These are phyloP conservation scores for Salisapilia sapeloensis DNA, from an alignment of 352 stramenopile species.

Conservation along the genomic window DNA sequence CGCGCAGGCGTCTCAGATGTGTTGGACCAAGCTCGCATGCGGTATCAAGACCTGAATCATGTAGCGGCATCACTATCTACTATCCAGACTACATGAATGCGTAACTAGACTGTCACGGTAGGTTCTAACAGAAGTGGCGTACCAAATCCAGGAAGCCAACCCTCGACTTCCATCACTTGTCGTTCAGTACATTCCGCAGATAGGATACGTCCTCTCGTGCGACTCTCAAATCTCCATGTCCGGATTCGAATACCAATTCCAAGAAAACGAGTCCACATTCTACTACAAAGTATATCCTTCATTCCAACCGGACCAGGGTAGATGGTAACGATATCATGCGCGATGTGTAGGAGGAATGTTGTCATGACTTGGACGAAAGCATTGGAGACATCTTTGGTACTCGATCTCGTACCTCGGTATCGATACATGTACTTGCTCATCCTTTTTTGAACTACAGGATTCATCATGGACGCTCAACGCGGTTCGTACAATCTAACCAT, in stretches of 20 bases:
- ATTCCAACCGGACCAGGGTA: neutral
- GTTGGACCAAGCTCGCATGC: slow-evolving; percentile 41
- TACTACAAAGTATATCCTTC: slow-evolving; percentile 57
- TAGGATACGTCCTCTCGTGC: slow-evolving; percentile 75
- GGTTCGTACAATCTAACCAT: slow-evolving; percentile 11
- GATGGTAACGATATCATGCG: neutral
- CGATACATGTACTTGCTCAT: neutral
- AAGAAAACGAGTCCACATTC: slow-evolving; percentile 74
- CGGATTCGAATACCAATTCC: slow-evolving; percentile 78
- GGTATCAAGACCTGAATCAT: slow-evolving; percentile 75
- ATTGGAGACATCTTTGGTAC: slow-evolving; percentile 74
- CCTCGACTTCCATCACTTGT: slow-evolving; percentile 53
- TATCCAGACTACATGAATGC: neutral
- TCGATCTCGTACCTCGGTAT: neutral
- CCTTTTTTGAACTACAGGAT: slow-evolving; percentile 14
- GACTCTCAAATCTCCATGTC: slow-evolving; percentile 41
- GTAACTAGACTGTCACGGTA: slow-evolving; percentile 5
- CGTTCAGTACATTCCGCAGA: slow-evolving; percentile 76
- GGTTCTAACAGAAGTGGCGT: slow-evolving; percentile 69
- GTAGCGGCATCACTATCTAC: slow-evolving; percentile 7
- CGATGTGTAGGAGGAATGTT: slow-evolving; percentile 39
- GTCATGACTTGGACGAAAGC: slow-evolving; percentile 55
- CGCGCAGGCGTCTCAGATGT: slow-evolving; percentile 49
- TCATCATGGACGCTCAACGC: slow-evolving; percentile 67
- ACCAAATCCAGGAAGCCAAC: slow-evolving; percentile 65